A percentile compares a stretch with the other conserved stretches of the same genome.
Evolutionary conservation across 768 basidiomycete genomes (phyloP).

Genomic region (Phaeotremella skinneri): DNA sequence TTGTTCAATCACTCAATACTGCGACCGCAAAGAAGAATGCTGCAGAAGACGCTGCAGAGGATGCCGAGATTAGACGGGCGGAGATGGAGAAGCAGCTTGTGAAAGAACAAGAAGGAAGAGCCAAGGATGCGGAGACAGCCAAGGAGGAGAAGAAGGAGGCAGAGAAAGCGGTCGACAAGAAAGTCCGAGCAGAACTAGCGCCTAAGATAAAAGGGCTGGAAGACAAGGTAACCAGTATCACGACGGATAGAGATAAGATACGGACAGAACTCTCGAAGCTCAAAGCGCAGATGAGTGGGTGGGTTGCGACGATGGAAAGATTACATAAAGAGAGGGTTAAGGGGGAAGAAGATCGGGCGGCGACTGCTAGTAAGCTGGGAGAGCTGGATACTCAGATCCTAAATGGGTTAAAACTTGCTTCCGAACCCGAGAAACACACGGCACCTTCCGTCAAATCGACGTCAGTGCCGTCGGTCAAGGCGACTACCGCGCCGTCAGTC

Average conservation of each 20-base stretch:
- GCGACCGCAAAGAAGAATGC: slow-evolving; percentile 1
- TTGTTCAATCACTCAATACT: slow-evolving; percentile 8
- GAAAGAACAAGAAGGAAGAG: slow-evolving; percentile 9
- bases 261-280: slow-evolving; percentile 14
- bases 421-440: neutral
- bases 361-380: slow-evolving; percentile 14
- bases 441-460: neutral
- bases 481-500: neutral
- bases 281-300: slow-evolving; percentile 16
- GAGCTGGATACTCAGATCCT: slow-evolving; percentile 26
- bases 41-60: slow-evolving; percentile 24
- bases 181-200: slow-evolving; percentile 22
- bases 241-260: slow-evolving; percentile 12
- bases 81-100: slow-evolving; percentile 16
- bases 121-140: slow-evolving; percentile 9
- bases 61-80: slow-evolving; percentile 20
- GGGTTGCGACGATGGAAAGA: slow-evolving; percentile 22
- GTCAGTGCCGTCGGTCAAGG: neutral
- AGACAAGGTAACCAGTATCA: slow-evolving; percentile 12
- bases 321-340: slow-evolving; percentile 21
- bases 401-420: slow-evolving; percentile 14
- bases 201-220: slow-evolving; percentile 26
- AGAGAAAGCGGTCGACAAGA: slow-evolving; percentile 14
- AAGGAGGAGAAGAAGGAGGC: slow-evolving; percentile 17
- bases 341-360: slow-evolving; percentile 17